A percentile compares a stretch with the other conserved stretches of the same genome.
These are phyloP conservation scores for Arctostaphylos glauca DNA, from an alignment of 148 eudicot species.

Conservation along the genomic window DNA sequence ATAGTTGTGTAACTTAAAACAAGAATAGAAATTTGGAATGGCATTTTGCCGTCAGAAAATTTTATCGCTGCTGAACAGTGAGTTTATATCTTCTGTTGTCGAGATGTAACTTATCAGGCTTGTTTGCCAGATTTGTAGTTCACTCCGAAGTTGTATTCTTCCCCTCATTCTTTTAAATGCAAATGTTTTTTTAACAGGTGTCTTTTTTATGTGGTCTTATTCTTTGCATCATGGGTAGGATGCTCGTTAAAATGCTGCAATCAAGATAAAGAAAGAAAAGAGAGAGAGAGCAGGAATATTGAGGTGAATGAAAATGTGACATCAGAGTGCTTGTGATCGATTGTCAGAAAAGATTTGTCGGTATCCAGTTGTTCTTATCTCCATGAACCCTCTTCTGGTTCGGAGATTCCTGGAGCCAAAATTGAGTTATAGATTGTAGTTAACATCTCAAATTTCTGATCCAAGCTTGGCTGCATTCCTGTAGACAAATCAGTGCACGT, in stretches of 20 bases:
- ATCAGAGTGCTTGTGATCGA: too few species aligned
- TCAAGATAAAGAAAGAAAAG: too few species aligned
- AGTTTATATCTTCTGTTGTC: neutral
- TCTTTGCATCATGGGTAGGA: neutral
- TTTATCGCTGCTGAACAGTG: neutral
- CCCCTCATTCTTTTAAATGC: neutral
- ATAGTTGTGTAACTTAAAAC: neutral
- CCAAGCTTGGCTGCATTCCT: slow-evolving; percentile 24
- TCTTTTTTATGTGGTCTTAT: neutral
- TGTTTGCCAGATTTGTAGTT: neutral
- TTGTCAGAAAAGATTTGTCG: neutral
- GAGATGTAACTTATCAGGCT: neutral
- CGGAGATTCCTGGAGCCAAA: neutral
- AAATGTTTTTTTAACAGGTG: neutral
- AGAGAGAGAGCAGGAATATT: too few species aligned
- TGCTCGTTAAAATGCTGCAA: too few species aligned
- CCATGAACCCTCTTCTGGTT: neutral
- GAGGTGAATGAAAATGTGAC: too few species aligned
- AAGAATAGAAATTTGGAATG: neutral
- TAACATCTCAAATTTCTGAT: slow-evolving; percentile 11
- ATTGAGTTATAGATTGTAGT: neutral
- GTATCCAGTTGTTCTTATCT: neutral
- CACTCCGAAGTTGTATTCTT: neutral
- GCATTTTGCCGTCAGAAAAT: neutral
- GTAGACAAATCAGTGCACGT: slow-evolving; percentile 23